Evolutionary conservation across 2,329 filamentous ascomycete species (phyloP), one percentile per base, ranked within the genome.

Genomic region (Colletotrichum sp.): DNA sequence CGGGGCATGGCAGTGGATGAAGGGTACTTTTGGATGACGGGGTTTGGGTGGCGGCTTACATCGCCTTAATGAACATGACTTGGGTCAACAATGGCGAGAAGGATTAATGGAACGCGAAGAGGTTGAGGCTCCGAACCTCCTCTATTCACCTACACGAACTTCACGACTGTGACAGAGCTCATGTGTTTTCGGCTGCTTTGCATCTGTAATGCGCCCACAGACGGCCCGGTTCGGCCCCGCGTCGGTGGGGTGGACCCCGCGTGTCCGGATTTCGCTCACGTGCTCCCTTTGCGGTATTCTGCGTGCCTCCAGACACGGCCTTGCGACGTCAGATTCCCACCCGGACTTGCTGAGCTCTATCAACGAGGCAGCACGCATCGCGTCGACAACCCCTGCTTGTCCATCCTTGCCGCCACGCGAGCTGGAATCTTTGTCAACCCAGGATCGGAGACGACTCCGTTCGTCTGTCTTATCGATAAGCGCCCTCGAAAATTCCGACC

Each of bases 21-120:
- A n/a, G 12, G 36, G 55, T 14, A 68, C 48, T 62, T 43, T 68
- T 38, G 65, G 18, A 68, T 64, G 63, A 73, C 14, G 73, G 52
- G 61, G 38, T 52, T 36, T 18, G 56, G 43, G 12, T n/a, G 72
- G 63, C 69, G 69, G 36, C 16, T 63, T 66, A 65, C 56, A 32
- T 36, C 56, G 69, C 58, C 63, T 73, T 73, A 73, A 75, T 75
- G 69, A 75, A 68, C 28, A 73, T 73, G 69, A 73, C 36, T 66
- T 48, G 55, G 73, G 56, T 26, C 59, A 43, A 56, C 18, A 36
- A 38, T 55, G 26, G 38, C 13, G 62, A 38, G 36, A 10, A 62
- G 62, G 14, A 55, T 43, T 61, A 66, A 65, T 72, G 62, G 61
- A 72, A 74, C 38, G 36, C 36, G 6, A 62, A 71, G 3, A 48